phyloP scores from a whole-genome alignment of 139 green algal genomes.

The Auxenochlorella pyrenoidosa region DNA sequence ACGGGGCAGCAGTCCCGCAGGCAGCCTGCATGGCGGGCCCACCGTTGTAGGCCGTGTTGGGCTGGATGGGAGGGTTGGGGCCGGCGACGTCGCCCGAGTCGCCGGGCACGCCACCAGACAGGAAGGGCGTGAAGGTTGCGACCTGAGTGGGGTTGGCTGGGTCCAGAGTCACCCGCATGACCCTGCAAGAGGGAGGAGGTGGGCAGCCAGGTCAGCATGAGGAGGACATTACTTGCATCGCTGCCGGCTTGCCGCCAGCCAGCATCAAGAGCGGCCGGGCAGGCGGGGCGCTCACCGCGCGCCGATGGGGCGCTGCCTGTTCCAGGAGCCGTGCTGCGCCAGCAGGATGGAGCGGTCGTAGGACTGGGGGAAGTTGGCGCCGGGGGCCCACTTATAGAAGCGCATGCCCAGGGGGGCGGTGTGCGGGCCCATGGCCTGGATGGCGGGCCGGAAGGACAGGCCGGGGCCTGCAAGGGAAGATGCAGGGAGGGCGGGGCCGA shows the following conservation, averaged over 20 bases:
- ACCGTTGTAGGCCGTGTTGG: neutral
- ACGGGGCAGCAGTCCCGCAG: no score
- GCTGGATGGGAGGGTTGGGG: neutral
- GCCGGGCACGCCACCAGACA: conserved; percentile 3
- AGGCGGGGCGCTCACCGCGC: neutral
- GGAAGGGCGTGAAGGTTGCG: neutral
- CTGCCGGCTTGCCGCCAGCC: no score
- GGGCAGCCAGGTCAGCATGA: neutral
- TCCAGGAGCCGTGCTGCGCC: conserved; percentile 47
- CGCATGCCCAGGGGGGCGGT: conserved; percentile 47
- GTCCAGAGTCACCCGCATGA: conserved; percentile 8
- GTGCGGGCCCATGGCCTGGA: conserved; percentile 52
- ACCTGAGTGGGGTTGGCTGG: neutral
- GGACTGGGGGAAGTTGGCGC: conserved; percentile 33
- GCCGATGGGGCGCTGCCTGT: conserved; percentile 25
- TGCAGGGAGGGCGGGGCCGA: no score
- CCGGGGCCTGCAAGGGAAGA: neutral
- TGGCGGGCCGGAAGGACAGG: neutral
- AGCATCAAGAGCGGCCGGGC: no score
- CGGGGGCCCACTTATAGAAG: neutral
- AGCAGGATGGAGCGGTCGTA: conserved; percentile 47
- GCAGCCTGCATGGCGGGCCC: neutral
- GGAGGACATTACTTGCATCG: neutral
- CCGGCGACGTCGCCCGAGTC: neutral
- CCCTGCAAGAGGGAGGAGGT: neutral